Conservation (phyloP, 495 filamentous ascomycete species). For the Lindgomyces ingoldianus region DNA sequence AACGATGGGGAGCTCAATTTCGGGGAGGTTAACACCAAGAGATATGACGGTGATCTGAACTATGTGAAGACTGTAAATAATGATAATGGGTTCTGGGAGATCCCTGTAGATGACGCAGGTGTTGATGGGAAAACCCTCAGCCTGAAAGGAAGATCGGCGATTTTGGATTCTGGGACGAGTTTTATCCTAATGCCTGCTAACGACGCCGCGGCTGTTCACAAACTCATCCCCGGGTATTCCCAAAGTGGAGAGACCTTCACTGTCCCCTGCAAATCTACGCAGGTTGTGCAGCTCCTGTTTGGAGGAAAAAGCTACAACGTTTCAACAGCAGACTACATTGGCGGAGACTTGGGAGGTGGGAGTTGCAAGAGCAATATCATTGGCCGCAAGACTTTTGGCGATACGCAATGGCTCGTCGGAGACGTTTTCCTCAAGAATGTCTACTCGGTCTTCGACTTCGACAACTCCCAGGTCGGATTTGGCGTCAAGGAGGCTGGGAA, state of each 20-base stretch:
- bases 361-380: constrained; percentile 68
- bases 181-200: constrained; percentile 66
- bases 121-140: constrained; percentile 57
- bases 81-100: constrained; percentile 59
- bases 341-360: constrained; percentile 44
- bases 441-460: constrained; percentile 81
- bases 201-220: constrained; percentile 67
- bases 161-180: constrained; percentile 82
- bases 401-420: constrained; percentile 70
- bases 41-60: constrained; percentile 65
- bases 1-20: constrained; percentile 79
- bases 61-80: constrained; percentile 56
- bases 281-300: constrained; percentile 56
- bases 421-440: constrained; percentile 89
- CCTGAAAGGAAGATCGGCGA: constrained; percentile 57
- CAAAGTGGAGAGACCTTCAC: constrained; percentile 58
- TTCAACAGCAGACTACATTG: constrained; percentile 68
- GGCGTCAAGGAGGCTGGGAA: constrained; percentile 20
- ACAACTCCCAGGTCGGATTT: constrained; percentile 33
- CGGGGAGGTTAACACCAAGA: constrained; percentile 64
- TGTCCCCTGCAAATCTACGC: constrained; percentile 69
- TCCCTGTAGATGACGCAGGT: constrained; percentile 63
- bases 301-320: constrained; percentile 63
- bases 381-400: constrained; percentile 49
- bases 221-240: constrained; percentile 61